A percentile compares a stretch with the other conserved stretches of the same genome.
phyloP scores from a whole-genome alignment of 768 basidiomycete species.

The Mycena epipterygia region DNA sequence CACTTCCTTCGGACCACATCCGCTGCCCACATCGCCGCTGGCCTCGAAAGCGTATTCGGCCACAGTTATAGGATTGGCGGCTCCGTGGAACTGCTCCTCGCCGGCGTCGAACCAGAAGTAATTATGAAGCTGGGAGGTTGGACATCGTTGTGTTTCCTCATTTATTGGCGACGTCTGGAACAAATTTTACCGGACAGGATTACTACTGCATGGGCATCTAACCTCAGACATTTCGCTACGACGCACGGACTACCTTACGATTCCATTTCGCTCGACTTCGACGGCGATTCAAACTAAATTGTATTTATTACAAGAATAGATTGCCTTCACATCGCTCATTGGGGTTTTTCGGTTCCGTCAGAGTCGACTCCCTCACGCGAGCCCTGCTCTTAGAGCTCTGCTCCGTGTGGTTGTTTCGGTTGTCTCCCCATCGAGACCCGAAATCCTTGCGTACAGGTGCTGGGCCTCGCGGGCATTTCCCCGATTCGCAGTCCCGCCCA shows the following conservation, averaged over 20 bases:
- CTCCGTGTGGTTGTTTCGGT: no score
- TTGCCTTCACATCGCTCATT: not conserved
- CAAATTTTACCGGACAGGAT: not conserved
- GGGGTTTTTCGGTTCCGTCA: not conserved
- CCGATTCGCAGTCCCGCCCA: no score
- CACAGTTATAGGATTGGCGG: slow-evolving; percentile 16
- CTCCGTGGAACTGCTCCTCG: not conserved
- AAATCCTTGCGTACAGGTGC: no score
- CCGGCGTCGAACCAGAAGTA: slow-evolving; percentile 1
- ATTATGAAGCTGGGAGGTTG: no score
- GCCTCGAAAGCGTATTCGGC: not conserved
- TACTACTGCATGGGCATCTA: not conserved
- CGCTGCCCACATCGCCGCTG: not conserved
- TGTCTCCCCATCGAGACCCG: no score
- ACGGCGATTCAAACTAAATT: not conserved
- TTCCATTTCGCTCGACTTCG: not conserved
- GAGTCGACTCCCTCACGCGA: not conserved
- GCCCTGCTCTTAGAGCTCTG: not conserved
- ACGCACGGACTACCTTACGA: not conserved
- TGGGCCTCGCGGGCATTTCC: no score
- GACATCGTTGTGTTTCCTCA: no score
- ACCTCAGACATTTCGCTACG: not conserved
- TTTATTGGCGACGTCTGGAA: no score
- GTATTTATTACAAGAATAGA: not conserved
- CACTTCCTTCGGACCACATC: not conserved